A percentile compares a stretch with the other conserved stretches of the same genome.
Conservation (phyloP, 768 basidiomycete genomes). For the Phlegmacium glaucopus region DNA sequence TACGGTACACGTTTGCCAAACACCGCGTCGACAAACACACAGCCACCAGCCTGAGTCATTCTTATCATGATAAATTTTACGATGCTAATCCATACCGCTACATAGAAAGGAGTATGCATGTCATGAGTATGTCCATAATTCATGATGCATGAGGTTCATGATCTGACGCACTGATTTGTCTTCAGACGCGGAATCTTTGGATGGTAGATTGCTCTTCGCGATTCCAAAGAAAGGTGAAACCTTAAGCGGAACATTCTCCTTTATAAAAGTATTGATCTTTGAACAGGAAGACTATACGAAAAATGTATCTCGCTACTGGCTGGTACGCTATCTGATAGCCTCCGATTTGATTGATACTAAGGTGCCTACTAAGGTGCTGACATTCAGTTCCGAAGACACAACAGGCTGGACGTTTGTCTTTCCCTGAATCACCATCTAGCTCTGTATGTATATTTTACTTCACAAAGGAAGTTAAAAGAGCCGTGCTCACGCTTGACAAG, state of each 20-base stretch:
- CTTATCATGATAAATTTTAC: too few species aligned
- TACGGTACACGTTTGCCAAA: too few species aligned
- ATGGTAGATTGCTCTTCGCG: conserved; percentile 87
- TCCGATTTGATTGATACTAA: conserved; percentile 8
- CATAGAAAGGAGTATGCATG: too few species aligned
- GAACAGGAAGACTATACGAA: conserved; percentile 80
- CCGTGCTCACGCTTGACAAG: conserved; percentile 42
- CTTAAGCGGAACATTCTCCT: conserved; percentile 1
- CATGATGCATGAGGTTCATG: too few species aligned
- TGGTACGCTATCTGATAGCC: conserved; percentile 47
- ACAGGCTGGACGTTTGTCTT: conserved; percentile 90
- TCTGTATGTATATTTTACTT: conserved; percentile 54
- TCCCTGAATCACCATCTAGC: conserved; percentile 92
- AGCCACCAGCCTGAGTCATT: too few species aligned
- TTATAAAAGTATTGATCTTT: conserved; percentile 3
- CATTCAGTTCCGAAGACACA: conserved; percentile 86
- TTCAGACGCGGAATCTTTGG: conserved; percentile 75
- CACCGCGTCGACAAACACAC: too few species aligned
- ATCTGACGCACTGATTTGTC: too few species aligned
- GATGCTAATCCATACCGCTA: too few species aligned
- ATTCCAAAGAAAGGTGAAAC: conserved; percentile 92
- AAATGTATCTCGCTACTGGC: conserved; percentile 83
- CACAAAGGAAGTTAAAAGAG: too few species aligned
- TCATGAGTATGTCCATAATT: too few species aligned
- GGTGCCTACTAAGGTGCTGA: conserved; percentile 67